Percentiles rank a stretch among this genome's conserved stretches.
phyloP scores from a whole-genome alignment of 495 filamentous ascomycete species.

The Astrothelium macrocarpum region DNA sequence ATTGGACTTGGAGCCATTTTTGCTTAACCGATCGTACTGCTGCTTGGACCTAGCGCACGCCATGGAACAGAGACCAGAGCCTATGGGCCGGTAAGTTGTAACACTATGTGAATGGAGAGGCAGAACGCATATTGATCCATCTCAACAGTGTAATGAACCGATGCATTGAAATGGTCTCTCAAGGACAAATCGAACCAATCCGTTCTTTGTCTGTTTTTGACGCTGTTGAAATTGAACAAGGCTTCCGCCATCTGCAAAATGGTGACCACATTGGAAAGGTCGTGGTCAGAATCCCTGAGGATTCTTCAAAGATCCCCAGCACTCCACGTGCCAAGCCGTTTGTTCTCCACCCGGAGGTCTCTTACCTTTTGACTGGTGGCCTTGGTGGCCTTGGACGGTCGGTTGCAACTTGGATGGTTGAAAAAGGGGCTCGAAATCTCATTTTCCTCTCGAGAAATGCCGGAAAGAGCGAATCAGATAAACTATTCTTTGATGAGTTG shows the following conservation, averaged over 20 bases:
- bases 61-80: not conserved
- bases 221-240: not conserved
- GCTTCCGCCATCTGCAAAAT: not conserved
- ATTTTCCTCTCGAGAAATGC: conserved; percentile 21
- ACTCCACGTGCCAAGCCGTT: not conserved
- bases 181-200: not conserved
- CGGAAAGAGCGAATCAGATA: not conserved
- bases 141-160: not conserved
- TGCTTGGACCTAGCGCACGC: not conserved
- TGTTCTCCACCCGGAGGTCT: conserved; percentile 9
- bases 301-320: not conserved
- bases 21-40: not conserved
- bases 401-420: conserved; percentile 21
- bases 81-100: not conserved
- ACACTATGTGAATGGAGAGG: not conserved
- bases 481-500: not conserved
- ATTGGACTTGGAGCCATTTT: conserved; percentile 10
- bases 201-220: not conserved
- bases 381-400: conserved; percentile 24
- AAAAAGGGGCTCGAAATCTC: conserved; percentile 21
- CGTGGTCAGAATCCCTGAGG: not conserved
- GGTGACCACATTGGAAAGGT: not conserved
- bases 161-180: not conserved
- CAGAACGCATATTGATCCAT: not conserved
- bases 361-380: conserved; percentile 27